Base-by-base conservation (phyloP, 768 basidiomycete species). In the Russula sp. region DNA sequence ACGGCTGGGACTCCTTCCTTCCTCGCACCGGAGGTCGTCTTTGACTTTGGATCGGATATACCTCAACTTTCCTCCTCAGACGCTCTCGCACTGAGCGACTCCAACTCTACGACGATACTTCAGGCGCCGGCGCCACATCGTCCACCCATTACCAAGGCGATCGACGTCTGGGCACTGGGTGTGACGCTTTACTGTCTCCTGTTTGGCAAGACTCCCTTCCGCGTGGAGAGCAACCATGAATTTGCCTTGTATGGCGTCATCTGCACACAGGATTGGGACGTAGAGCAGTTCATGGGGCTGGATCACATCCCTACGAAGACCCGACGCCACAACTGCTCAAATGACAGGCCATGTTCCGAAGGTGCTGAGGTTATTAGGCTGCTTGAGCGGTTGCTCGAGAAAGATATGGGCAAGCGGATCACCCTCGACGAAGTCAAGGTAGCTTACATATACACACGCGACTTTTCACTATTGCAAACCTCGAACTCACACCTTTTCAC, bases 141-240 rank as follows among this genome's bases (percentile, higher is more conserved):
- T 56, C 84, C 80, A 6, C 80, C 82, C 3, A 88, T 97, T 56
- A 93, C 93, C 45, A 93, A 94, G 73, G 87, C 93, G 4, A 96
- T 98, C 71, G 97, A 99, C 71, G 84, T 99, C 39, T 99, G 97
- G 97, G 96, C 97, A 0, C 82, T 99, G 2, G 97, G 97, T 27
- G 89, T 98, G 35, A 99, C 97, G 2, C 78, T 98, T 5, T 98
- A 93, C 75, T 96, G 94, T 71, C 82, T 98, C 51, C 81, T 98
- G 2, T 98, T 96, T 67, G 97, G 94, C 10, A 78, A 77, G 60
- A 84, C 88, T 1, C 96, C 96, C 1, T 98, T 94, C 74, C 76
- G 78, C 35, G 81, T 81, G 1, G 73, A 76, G n/a, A 75, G 72
- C 55, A 69, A 68, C 34, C 82, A 78, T 49, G 91, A 94, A 74